Conservation (phyloP, 2,329 filamentous ascomycete species). For the Fusarium setosum region DNA sequence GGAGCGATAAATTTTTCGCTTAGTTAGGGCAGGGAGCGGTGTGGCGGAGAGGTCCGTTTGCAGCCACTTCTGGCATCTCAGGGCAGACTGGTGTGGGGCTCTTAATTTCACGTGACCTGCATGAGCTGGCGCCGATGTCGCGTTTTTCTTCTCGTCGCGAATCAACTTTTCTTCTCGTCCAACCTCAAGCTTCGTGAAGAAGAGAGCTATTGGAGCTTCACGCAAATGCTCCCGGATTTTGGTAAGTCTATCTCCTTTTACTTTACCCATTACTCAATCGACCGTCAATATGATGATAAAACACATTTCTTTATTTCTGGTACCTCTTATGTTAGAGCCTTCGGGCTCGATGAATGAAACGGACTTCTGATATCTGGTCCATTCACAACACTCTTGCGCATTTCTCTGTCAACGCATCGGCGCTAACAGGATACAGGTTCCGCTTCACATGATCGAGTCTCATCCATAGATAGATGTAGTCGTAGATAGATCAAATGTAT, state of each 20-base stretch:
- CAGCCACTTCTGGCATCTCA: too few species aligned
- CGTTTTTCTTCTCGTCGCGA: conserved; percentile 32
- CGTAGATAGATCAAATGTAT: not conserved
- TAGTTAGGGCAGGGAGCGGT: conserved; percentile 57
- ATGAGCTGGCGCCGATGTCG: conserved; percentile 17
- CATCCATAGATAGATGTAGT: not conserved
- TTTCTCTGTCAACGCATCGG: conserved; percentile 3
- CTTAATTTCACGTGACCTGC: conserved; percentile 25
- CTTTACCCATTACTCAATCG: conserved; percentile 33
- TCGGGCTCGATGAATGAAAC: conserved; percentile 80
- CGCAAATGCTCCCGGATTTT: conserved; percentile 5
- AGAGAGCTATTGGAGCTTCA: not conserved
- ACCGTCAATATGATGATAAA: conserved; percentile 75
- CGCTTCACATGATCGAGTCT: too few species aligned
- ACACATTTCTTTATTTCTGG: conserved; percentile 79
- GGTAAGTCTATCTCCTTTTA: conserved; percentile 47
- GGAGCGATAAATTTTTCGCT: conserved; percentile 56
- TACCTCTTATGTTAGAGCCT: conserved; percentile 95
- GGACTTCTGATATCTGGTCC: conserved; percentile 79
- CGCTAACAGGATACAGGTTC: conserved; percentile 35
- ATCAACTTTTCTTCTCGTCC: conserved; percentile 17
- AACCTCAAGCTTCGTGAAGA: not conserved
- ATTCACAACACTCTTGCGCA: conserved; percentile 8
- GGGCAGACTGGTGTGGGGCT: not conserved
- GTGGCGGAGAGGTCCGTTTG: conserved; percentile 9